Conservation (phyloP, 2,329 filamentous ascomycete species). For the Trichoderma cornu-damae region DNA sequence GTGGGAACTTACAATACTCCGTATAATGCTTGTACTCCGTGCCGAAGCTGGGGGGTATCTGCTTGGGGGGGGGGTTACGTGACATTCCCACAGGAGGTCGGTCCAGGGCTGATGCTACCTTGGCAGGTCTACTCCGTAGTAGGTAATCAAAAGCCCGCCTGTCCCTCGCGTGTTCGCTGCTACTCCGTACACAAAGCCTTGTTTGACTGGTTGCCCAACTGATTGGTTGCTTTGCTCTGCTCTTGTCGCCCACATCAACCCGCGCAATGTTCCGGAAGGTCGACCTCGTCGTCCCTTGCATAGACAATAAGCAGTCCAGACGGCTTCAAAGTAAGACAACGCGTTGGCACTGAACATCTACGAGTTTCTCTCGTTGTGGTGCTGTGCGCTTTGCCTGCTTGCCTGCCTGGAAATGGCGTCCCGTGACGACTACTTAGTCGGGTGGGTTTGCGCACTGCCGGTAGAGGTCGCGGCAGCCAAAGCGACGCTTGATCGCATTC, state of each 20-base stretch:
- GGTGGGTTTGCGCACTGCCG: slow-evolving; percentile 7
- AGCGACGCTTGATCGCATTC: neutral
- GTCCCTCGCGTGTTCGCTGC: neutral
- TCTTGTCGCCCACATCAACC: neutral
- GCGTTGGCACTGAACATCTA: neutral
- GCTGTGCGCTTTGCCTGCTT: neutral
- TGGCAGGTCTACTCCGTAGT: neutral
- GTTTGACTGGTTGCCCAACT: neutral
- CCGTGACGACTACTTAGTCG: slow-evolving; percentile 1
- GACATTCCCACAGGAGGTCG: too few relatives aligned
- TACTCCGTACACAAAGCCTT: neutral
- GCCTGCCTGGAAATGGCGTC: neutral
- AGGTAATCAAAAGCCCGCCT: neutral
- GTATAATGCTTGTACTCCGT: neutral
- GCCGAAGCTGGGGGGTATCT: neutral
- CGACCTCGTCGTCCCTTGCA: neutral
- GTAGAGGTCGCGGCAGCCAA: slow-evolving; percentile 8
- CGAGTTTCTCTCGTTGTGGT: neutral
- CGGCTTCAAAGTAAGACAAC: neutral
- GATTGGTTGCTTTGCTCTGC: neutral
- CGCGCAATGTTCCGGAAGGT: neutral
- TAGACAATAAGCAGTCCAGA: neutral
- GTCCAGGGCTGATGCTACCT: neutral
- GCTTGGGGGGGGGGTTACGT: neutral
- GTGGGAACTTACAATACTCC: neutral